phyloP scores from a whole-genome alignment of 2,329 filamentous ascomycete species.

The Passalora sequoiae region DNA sequence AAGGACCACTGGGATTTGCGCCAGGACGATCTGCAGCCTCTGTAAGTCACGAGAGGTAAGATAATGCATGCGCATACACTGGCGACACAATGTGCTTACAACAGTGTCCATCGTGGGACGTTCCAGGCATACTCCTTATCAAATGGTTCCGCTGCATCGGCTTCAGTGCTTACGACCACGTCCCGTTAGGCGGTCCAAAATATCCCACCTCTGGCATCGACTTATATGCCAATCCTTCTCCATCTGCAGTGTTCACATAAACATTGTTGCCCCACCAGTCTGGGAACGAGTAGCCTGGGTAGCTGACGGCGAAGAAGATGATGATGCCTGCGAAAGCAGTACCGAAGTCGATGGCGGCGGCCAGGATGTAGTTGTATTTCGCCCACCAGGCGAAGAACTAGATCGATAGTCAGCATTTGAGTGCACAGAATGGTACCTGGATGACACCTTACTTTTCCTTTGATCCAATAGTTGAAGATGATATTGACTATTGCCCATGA shows the following conservation, averaged over 20 bases:
- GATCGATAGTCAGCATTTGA: slow-evolving; percentile 43
- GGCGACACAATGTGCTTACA: no score
- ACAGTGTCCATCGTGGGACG: no score
- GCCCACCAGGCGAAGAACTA: slow-evolving; percentile 50
- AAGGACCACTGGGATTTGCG: no score
- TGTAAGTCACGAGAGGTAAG: no score
- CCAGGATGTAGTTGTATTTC: slow-evolving; percentile 37
- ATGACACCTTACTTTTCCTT: slow-evolving; percentile 52
- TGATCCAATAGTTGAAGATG: slow-evolving; percentile 40
- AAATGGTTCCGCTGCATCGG: no score
- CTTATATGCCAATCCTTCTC: slow-evolving; percentile 28
- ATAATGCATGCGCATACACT: no score
- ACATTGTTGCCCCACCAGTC: slow-evolving; percentile 34
- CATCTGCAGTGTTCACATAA: slow-evolving; percentile 38
- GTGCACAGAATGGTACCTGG: slow-evolving; percentile 68
- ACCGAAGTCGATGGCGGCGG: slow-evolving; percentile 35
- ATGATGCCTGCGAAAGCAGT: slow-evolving; percentile 36
- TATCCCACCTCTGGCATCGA: slow-evolving; percentile 55
- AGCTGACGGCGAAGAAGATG: slow-evolving; percentile 37
- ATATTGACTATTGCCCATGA: slow-evolving; percentile 60
- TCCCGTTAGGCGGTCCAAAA: slow-evolving; percentile 54
- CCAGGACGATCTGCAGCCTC: no score
- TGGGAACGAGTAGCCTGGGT: slow-evolving; percentile 35
- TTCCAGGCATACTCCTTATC: no score
- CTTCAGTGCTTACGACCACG: slow-evolving; percentile 21